Base-by-base conservation (phyloP, 1,284 basidiomycete genomes). In the Omphalotus olearius region DNA sequence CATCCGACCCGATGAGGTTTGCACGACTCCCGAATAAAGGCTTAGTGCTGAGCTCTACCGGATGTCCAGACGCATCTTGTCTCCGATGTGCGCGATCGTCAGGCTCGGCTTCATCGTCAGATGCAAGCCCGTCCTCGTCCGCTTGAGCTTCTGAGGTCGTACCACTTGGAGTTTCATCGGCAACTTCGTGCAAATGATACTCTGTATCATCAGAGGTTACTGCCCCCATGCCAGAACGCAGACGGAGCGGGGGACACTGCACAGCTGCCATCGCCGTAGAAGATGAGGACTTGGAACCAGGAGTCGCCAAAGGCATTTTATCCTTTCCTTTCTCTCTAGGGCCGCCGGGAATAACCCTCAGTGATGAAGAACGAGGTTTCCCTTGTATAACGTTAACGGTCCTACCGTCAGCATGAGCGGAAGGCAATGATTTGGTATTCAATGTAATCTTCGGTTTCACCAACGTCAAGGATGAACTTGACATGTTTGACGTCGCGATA, bases 371-470 rank as follows among this genome's bases (percentile, higher is more conserved):
- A 11, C 33, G 33, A 6, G 42, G 20, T 25, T 35, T 42, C 13
- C 2, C 25, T 26, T 17, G 17, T 23, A 38, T 17, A 9, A 43
- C 18, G 18, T 25, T 50, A 3, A 33, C 30, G 30, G 30, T 2
- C 9, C 5, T 10, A 10, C 30, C 30, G 13, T 9, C 30, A 7
- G 30, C n/a, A 9, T 39, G 17, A 28, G 51, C 14, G 36, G 47
- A 23, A 36, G 26, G 10, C n/a, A 46, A 40, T 14, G 52, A 47
- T 4, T 53, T 53, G 18, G 53, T 53, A 11, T 45, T 38, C 23
- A 51, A 16, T 35, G 50, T 53, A 28, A 51, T 50, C 43, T 53
- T 53, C 17, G 52, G 45, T 41, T 36, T 53, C 16, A 26, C 28
- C 20, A 35, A 26, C 16, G 13, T 11, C 28, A 28, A 10, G 20